Percentiles rank a stretch among this genome's conserved stretches.
These are phyloP conservation scores for Obba rivulosa DNA, from an alignment of 768 basidiomycete genomes.

Conservation along the genomic window DNA sequence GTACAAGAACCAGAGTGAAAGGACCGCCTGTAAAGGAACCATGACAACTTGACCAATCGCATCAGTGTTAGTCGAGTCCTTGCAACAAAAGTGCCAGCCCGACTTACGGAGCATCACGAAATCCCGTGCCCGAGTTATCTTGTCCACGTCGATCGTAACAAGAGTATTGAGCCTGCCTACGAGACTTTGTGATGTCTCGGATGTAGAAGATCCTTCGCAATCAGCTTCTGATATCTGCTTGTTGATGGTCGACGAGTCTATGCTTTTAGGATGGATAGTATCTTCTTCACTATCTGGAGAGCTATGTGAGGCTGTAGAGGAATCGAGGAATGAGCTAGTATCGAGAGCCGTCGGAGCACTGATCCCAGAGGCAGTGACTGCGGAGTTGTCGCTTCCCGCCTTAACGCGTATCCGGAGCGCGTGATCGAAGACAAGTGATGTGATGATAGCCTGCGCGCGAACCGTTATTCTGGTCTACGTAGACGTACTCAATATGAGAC, in stretches of 20 bases:
- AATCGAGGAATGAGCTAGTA: constrained; percentile 14
- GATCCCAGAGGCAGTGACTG: constrained; percentile 13
- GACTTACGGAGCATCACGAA: constrained; percentile 16
- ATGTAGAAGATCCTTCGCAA: neutral
- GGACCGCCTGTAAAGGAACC: constrained; percentile 33
- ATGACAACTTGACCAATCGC: constrained; percentile 17
- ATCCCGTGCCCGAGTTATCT: constrained; percentile 22
- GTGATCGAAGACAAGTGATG: constrained; percentile 47
- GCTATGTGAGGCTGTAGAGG: constrained; percentile 1
- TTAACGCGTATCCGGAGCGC: constrained; percentile 57
- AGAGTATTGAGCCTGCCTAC: constrained; percentile 78
- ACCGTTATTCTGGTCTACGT: constrained; percentile 38
- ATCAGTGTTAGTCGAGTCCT: constrained; percentile 15
- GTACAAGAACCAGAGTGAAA: constrained; percentile 39
- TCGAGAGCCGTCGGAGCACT: constrained; percentile 21
- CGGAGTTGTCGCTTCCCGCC: constrained; percentile 27
- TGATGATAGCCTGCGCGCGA: constrained; percentile 43
- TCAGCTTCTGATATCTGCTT: constrained; percentile 32
- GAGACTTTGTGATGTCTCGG: constrained; percentile 36
- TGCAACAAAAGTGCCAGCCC: constrained; percentile 13
- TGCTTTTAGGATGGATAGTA: constrained; percentile 9
- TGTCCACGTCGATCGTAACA: constrained; percentile 52
- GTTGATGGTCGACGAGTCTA: constrained; percentile 1
- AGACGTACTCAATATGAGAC: constrained; percentile 26
- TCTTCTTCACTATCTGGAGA: constrained; percentile 16